Base-by-base conservation (phyloP, 305 asterid genomes). In the Solanum aculeatissimum region DNA sequence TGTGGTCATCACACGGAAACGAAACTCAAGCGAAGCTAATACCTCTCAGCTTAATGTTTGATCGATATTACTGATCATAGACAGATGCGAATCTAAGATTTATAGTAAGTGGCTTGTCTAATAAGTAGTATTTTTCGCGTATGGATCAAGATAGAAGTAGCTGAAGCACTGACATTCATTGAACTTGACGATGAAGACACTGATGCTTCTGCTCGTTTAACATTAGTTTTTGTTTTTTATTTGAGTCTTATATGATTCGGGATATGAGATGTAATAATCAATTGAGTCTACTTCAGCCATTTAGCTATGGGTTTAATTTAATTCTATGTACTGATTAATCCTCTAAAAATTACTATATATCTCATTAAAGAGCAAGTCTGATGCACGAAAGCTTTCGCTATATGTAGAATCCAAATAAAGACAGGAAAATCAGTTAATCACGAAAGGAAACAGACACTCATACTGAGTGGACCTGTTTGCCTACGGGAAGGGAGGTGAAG, bases 1-100 rank as follows among this genome's bases (percentile, higher is more conserved):
- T 40, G 91, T 89, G 18, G 85, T 85, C 57, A 83, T 83, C 85
- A 89, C 85, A 83, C 87, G 93, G 53, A 85, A 75, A 29, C 85
- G 78, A 63, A 90, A 91, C 83, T 70, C 86, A 27, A 83, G 84
- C 38, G 77, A 85, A 75, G 87, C 87, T 49, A 86, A 83, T 42
- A 60, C 88, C 14, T 90, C 85, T 84, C 86, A 85, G 77, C 83
- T 68, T 25, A 82, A 86, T 15, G 93, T 85, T 60, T 89, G 85
- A 87, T 42, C 15, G 2, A 60, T 23, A 23, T 23, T 13, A 81
- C 21, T 54, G 13, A 55, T 70, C 27, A 18, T 9, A 2, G 51
- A 69, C 9, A 38, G 23, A 25, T 7, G 32, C 14, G 40, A 25
- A 62, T 62, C 42, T 32, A 66, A 16, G 23, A 29, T 66, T 58